Evolutionary conservation across 1,139 yeast species (phyloP), one percentile per base, ranked within the genome.

Genomic region (Geotrichum klebahnii): DNA sequence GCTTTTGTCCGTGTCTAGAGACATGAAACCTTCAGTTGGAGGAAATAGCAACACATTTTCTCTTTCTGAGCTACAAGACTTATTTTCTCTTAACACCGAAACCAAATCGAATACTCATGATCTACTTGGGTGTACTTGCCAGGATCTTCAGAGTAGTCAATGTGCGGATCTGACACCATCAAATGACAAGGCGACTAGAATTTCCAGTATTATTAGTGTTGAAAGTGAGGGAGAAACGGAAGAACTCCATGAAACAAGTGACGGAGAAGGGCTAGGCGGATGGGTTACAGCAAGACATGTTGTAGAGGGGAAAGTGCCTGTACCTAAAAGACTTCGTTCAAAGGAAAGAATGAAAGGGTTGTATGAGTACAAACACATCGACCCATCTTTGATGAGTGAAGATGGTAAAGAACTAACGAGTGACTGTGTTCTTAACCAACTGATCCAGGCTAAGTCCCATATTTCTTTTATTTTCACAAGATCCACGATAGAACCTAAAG

Each of bases 101-200:
- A 78, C 87, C 0, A 64, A 59, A 10, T 81, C 88, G 55, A 84
- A 85, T 59, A 92, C 97, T 0, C 97, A 92, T 67, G 95, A 85
- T 60, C 67, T 89, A 55, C 75, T 89, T 46, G 83, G 75, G n/a
- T 89, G 97, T 65, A 61, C 66, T 0, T 89, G 97, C 64, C 39
- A 50, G 6, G 40, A 36, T 20, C 40, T 28, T 5, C 17, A 20
- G 28, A 23, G 37, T 38, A 5, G n/a, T 2, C 9, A n/a, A 3
- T 12, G 10, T 8, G 34, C 16, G 3, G 34, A 39, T 6, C 8
- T n/a, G 12, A 16, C 43, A 12, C 20, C 9, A 9, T 16, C 24
- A 10, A 14, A 14, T 3, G 46, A 10, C 1, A 8, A 16, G 52
- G 53, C 29, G 53, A 47, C 12, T 47, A 53, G 39, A 2, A 17